These are phyloP conservation scores for Fusarium staphyleae DNA, from an alignment of 2,329 filamentous ascomycete genomes.

Conservation along the genomic window DNA sequence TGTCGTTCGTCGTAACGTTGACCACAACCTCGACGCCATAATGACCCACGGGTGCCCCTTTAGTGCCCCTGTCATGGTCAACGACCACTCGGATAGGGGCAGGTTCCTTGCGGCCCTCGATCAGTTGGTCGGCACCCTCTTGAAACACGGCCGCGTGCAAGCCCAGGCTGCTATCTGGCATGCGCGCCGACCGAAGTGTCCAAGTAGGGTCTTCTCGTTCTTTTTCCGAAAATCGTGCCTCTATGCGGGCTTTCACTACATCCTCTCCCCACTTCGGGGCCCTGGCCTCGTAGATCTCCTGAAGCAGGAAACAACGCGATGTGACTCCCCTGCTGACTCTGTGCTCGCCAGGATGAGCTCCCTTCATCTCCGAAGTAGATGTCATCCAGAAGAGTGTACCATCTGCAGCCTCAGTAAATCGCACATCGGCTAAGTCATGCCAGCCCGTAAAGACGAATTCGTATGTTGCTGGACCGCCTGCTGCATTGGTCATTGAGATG, in stretches of 20 bases:
- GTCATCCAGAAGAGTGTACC: constrained; percentile 72
- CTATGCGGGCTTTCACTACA: constrained; percentile 82
- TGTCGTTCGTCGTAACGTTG: constrained; percentile 64
- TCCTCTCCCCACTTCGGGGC: constrained; percentile 83
- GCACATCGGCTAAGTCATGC: constrained; percentile 71
- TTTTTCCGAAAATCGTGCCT: constrained; percentile 81
- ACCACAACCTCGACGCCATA: constrained; percentile 76
- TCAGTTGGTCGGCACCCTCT: constrained; percentile 67
- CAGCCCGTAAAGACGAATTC: constrained; percentile 81
- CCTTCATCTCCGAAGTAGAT: constrained; percentile 67
- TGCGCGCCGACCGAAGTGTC: constrained; percentile 75
- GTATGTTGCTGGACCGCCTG: constrained; percentile 65
- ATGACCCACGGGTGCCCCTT: constrained; percentile 69
- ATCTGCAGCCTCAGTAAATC: constrained; percentile 75
- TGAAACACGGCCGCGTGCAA: constrained; percentile 75
- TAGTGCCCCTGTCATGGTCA: constrained; percentile 71
- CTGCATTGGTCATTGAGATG: constrained; percentile 69
- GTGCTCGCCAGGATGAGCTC: constrained; percentile 55
- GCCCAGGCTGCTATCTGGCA: constrained; percentile 66
- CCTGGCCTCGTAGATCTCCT: constrained; percentile 79
- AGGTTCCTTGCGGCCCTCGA: constrained; percentile 71
- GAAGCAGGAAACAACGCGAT: constrained; percentile 73
- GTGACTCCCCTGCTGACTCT: constrained; percentile 58
- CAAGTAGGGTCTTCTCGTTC: constrained; percentile 83
- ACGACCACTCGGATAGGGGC: constrained; percentile 76